These are phyloP conservation scores for Ascochyta lentis DNA, from an alignment of 2,329 filamentous ascomycete genomes.

Conservation along the genomic window DNA sequence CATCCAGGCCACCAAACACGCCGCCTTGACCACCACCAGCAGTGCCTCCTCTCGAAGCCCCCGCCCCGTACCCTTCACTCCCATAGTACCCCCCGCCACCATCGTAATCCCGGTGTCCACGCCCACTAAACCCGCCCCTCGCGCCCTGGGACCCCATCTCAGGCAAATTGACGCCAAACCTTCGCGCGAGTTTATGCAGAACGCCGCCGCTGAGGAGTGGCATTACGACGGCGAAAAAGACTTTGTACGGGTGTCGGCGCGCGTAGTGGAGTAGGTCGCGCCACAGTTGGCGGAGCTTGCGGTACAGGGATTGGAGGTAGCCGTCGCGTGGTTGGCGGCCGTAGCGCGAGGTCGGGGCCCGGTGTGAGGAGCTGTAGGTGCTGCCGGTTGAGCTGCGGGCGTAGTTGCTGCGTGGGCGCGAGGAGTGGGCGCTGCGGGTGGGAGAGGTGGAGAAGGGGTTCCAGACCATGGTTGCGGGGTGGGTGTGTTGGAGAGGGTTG, in stretches of 20 bases:
- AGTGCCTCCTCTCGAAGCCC: constrained; percentile 33
- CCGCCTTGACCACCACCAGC: constrained; percentile 25
- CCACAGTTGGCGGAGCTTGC: constrained; percentile 78
- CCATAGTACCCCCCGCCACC: constrained; percentile 53
- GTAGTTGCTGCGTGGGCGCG: constrained; percentile 30
- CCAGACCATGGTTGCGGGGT: constrained; percentile 43
- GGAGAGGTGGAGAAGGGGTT: constrained; percentile 41
- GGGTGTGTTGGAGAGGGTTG: constrained; percentile 17
- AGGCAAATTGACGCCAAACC: constrained; percentile 81
- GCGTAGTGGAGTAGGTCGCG: constrained; percentile 83
- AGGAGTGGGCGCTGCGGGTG: constrained; percentile 26
- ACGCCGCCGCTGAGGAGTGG: constrained; percentile 86
- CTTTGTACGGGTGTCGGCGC: constrained; percentile 82
- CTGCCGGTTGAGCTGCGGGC: constrained; percentile 37
- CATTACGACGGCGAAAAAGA: constrained; percentile 88
- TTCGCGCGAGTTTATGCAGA: constrained; percentile 75
- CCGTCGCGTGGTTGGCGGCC: constrained; percentile 77
- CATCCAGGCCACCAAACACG: constrained; percentile 34
- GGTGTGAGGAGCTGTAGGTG: constrained; percentile 42
- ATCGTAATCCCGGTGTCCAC: constrained; percentile 21
- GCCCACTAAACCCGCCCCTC: constrained; percentile 29
- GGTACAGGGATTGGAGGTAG: constrained; percentile 76
- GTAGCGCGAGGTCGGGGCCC: constrained; percentile 73
- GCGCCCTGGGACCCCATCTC: constrained; percentile 48
- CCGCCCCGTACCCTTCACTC: constrained; percentile 50